Base-by-base conservation (phyloP, 306 rosid genomes). In the Quillaja saponaria region DNA sequence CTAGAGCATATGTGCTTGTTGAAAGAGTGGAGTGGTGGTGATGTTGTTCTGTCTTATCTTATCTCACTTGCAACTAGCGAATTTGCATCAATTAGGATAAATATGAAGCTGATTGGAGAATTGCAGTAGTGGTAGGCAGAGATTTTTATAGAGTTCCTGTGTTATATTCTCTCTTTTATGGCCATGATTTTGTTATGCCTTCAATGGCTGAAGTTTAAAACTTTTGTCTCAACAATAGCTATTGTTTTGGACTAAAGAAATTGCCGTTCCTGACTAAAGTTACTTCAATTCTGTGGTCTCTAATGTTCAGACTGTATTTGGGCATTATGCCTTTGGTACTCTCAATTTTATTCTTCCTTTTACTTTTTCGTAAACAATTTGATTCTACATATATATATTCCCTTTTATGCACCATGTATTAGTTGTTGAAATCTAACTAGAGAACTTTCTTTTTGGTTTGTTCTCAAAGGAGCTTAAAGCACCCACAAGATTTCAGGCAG, bases 401-500 rank as follows among this genome's bases (percentile, higher is more conserved):
- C 31, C 31, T 25, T 25, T 25, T 25, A 2, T 73, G 19, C 40
- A 25, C 12, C 19, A 49, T 46, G 49, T 31, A 44, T 37, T 49
- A 12, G 9, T 18, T 49, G 53, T 49, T 41, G 49, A 25, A 55
- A 69, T 52, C 58, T 68, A 58, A 58, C 69, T 34, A 49, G 62
- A 31, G 55, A 56, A 67, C 63, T 51, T 71, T 15, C 13, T 14
- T 25, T 25, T 25, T 4, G 2, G 31, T 2, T 28, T 76, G 50
- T 71, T 18, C 56, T 67, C 14, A 78, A 2, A 80, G 84, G 67
- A 25, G 31, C 31, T 25, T 25, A 25, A 66, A 71, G 14, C n/a
- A 53, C 53, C 19, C 12, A 62, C 78, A 45, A 80, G 67, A 53
- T 59, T 58, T 34, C 77, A 61, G 74, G 74, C 71, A 53, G 44